phyloP scores from a whole-genome alignment of 208 protist genomes.

The Crithidia acanthocephali region DNA sequence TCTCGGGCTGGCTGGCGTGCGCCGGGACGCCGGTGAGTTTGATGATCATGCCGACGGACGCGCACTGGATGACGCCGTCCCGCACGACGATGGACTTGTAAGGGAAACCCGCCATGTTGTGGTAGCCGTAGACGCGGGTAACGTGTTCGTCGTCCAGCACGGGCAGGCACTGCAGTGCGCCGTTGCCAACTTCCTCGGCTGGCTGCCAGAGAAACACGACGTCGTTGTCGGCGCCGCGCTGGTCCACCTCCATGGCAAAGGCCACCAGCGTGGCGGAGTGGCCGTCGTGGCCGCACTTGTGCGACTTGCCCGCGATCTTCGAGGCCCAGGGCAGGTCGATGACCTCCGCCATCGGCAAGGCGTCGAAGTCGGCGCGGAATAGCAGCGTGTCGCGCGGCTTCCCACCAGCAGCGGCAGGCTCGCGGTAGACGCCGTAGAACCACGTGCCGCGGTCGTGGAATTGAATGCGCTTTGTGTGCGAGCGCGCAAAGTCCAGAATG shows the following conservation, averaged over 20 bases:
- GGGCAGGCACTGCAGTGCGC: slow-evolving; percentile 46
- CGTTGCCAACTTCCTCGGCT: slow-evolving; percentile 41
- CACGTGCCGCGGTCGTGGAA: slow-evolving; percentile 41
- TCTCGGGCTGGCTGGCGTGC: slow-evolving; percentile 45
- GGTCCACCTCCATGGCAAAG: slow-evolving; percentile 56
- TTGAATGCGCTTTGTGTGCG: slow-evolving; percentile 33
- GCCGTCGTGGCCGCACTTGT: slow-evolving; percentile 55
- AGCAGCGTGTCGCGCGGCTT: slow-evolving; percentile 35
- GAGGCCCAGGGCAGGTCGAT: slow-evolving; percentile 47
- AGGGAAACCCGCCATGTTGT: slow-evolving; percentile 48
- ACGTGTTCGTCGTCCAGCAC: slow-evolving; percentile 46
- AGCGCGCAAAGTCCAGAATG: slow-evolving; percentile 34
- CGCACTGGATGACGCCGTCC: slow-evolving; percentile 46
- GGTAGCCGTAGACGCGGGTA: slow-evolving; percentile 46
- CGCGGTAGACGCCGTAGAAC: slow-evolving; percentile 48
- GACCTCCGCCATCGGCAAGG: slow-evolving; percentile 45
- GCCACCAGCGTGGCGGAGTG: slow-evolving; percentile 42
- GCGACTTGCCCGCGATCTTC: slow-evolving; percentile 39
- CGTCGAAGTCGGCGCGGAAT: slow-evolving; percentile 53
- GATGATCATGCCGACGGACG: slow-evolving; percentile 50
- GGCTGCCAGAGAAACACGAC: slow-evolving; percentile 56
- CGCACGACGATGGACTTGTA: slow-evolving; percentile 40
- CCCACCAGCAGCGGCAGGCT: neutral
- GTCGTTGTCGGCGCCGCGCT: slow-evolving; percentile 45
- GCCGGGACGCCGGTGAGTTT: slow-evolving; percentile 41